A percentile compares a stretch with the other conserved stretches of the same genome.
phyloP scores from a whole-genome alignment of 768 basidiomycete genomes.

The Phlebiopsis gigantea region DNA sequence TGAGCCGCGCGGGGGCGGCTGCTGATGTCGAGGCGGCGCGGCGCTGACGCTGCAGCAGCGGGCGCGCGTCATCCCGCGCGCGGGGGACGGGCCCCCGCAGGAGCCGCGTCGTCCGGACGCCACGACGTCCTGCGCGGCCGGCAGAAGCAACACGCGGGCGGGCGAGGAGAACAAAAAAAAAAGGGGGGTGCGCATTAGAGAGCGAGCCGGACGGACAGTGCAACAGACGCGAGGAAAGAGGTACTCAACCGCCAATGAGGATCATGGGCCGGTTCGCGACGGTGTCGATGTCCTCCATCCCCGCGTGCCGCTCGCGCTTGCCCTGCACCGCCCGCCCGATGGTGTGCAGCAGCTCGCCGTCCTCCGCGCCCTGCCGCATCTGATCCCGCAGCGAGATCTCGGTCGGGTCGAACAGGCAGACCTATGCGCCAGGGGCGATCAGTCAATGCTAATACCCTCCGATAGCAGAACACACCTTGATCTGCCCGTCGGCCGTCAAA shows the following conservation, averaged over 20 bases:
- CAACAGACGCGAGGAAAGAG: conserved; percentile 11
- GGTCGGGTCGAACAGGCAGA: conserved; percentile 82
- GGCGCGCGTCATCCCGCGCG: neutral
- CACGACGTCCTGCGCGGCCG: neutral
- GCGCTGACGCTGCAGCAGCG: neutral
- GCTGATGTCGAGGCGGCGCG: neutral
- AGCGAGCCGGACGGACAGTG: conserved; percentile 11
- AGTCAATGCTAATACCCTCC: neutral
- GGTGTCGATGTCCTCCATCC: conserved; percentile 78
- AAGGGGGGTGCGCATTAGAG: conserved; percentile 13
- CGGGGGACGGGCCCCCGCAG: neutral
- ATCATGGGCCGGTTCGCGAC: conserved; percentile 85
- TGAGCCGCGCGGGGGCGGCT: conserved; percentile 30
- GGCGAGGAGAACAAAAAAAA: neutral
- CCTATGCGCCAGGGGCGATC: conserved; percentile 37
- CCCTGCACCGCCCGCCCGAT: conserved; percentile 61
- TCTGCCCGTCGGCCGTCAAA: conserved; percentile 86
- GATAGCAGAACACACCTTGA: conserved; percentile 46
- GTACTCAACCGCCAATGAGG: conserved; percentile 86
- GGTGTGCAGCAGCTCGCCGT: conserved; percentile 53
- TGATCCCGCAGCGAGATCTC: conserved; percentile 78
- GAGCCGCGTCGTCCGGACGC: neutral
- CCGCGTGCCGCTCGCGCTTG: conserved; percentile 80
- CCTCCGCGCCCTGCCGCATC: conserved; percentile 59
- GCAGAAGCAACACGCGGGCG: neutral